Base-by-base conservation (phyloP, 495 filamentous ascomycete genomes). In the Aspergillus bertholletiae region DNA sequence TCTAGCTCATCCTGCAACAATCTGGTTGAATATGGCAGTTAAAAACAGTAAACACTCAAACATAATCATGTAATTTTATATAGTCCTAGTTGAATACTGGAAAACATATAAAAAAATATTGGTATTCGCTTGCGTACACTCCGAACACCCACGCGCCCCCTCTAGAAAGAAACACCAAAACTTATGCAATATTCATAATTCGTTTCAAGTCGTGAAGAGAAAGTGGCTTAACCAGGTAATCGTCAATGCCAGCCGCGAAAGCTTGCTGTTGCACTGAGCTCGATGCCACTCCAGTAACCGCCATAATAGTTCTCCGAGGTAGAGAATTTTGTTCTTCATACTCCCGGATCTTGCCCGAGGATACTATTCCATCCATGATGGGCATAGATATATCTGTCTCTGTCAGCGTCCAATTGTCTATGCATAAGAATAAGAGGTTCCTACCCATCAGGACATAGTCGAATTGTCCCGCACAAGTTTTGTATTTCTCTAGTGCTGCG, bases 351-450 rank as follows among this genome's bases (percentile, higher is more conserved):
- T 78, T 74, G 21, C 76, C 64, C 0, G 81, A 83, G 15, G 81
- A 78, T 26, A 80, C 78, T 15, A 84, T 78, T 0, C 83, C 83
- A 54, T 84, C 76, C 82, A 86, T 87, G 12, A 84, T 67, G 0
- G 84, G 84, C 85, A 88, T 88, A 43, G 78, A 80, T 7, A 88
- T 80, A 57, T 87, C 76, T 78, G 22, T 1, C 28, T 43, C 11
- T 0, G 8, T 15, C 46, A 45, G 46, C 35, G 5, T 28, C 26
- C 13, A 5, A 12, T 1, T 15, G 7, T n/a, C 7, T 35, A 2
- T 1, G 2, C 1, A 12, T 9, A 3, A 34, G 39, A 21, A 15
- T n/a, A 15, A 12, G 22, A 40, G 18, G 22, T 8, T 55, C 66
- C 17, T 56, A 76, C 74, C 83, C 84, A 87, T 86, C 18, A 86